phyloP scores from a whole-genome alignment of 306 rosid genomes.

The Vicia sativa region DNA sequence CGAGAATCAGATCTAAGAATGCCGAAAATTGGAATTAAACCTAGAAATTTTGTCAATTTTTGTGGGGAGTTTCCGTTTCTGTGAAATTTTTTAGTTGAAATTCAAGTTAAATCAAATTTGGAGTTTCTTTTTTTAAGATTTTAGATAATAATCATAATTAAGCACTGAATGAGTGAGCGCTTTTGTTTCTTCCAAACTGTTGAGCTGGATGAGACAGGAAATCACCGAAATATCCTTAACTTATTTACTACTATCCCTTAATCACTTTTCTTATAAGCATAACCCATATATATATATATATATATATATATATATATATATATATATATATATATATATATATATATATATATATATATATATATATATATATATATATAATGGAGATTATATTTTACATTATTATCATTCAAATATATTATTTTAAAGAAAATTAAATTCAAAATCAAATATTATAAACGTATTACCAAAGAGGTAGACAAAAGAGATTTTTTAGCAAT shows the following conservation, averaged over 20 bases:
- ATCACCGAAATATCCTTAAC: conserved; percentile 22
- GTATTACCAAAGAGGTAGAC: no score
- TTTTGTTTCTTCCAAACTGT: background rate
- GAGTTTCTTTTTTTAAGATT: conserved; percentile 3
- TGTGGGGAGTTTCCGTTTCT: conserved; percentile 8
- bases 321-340: no score
- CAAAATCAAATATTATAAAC: no score
- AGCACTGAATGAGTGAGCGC: conserved; percentile 23
- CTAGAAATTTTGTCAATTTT: conserved; percentile 1
- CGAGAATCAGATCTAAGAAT: conserved; percentile 34
- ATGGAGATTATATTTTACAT: no score
- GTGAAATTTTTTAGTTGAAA: conserved; percentile 1
- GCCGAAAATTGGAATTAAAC: background rate
- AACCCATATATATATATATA: no score
- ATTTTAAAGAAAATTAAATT: no score
- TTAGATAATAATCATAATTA: background rate
- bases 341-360: no score
- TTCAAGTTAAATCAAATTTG: conserved; percentile 13
- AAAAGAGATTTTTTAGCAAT: no score
- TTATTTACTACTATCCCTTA: background rate
- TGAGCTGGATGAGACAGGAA: background rate
- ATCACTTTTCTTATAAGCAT: no score
- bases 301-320: no score
- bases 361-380: no score
- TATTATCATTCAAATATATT: no score